These are phyloP conservation scores for Crithidia expoeki DNA, from an alignment of 208 protist genomes.

Conservation along the genomic window DNA sequence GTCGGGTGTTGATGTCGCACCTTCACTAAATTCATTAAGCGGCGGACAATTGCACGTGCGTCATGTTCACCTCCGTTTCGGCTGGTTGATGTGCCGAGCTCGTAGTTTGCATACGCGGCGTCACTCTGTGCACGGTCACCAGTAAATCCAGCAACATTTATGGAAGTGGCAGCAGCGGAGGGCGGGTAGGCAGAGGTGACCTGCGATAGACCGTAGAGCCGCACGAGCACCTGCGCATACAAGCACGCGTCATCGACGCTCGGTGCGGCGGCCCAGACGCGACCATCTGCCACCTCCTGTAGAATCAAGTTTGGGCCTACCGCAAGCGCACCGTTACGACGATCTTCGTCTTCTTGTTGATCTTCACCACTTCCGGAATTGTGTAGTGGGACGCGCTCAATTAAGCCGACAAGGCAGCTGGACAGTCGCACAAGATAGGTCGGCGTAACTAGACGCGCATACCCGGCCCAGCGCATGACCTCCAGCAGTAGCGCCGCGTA, in stretches of 20 bases:
- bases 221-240: slow-evolving; percentile 25
- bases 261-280: slow-evolving; percentile 22
- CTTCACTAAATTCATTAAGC: slow-evolving; percentile 32
- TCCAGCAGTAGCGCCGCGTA: slow-evolving; percentile 60
- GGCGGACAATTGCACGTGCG: slow-evolving; percentile 17
- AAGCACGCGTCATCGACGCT: slow-evolving; percentile 29
- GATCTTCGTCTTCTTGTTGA: not conserved
- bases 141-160: not conserved
- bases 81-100: not conserved
- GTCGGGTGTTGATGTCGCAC: slow-evolving; percentile 52
- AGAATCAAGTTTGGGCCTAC: slow-evolving; percentile 14
- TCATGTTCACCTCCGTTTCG: not conserved
- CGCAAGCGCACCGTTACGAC: not conserved
- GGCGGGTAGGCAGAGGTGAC: slow-evolving; percentile 27
- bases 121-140: not conserved
- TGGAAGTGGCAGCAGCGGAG: not conserved
- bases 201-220: slow-evolving; percentile 30
- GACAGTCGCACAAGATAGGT: slow-evolving; percentile 43
- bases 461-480: slow-evolving; percentile 54
- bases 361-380: not conserved
- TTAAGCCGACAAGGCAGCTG: slow-evolving; percentile 40
- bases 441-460: slow-evolving; percentile 51
- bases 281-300: slow-evolving; percentile 20
- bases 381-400: slow-evolving; percentile 40
- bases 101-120: no score